Conservation (phyloP, 345 rosid genomes). For the Camelina sativa region DNA sequence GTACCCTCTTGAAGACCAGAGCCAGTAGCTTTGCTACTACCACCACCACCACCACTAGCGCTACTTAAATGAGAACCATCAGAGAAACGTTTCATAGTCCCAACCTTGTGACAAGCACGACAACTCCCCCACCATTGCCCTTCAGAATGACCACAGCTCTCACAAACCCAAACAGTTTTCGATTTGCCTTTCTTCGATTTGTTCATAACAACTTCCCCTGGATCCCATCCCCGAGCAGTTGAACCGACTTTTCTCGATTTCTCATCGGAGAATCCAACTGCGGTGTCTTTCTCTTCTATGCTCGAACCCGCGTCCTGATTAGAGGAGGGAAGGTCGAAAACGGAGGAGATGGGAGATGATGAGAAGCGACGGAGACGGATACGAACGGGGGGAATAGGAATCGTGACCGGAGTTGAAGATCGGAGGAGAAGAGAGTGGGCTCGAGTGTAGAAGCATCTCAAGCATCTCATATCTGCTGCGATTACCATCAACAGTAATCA, state of each 20-base stretch:
- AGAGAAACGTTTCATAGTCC: slow-evolving; percentile 62
- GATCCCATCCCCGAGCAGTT: slow-evolving; percentile 25
- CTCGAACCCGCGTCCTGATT: slow-evolving; percentile 32
- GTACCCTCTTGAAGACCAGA: slow-evolving; percentile 49
- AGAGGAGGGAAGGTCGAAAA: slow-evolving; percentile 33
- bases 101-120: slow-evolving; percentile 55
- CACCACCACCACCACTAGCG: slow-evolving; percentile 39
- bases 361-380: slow-evolving; percentile 24
- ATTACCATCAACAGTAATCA: neutral
- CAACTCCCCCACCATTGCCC: slow-evolving; percentile 98
- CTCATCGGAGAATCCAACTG: slow-evolving; percentile 13
- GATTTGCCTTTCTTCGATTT: slow-evolving; percentile 57
- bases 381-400: neutral
- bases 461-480: slow-evolving; percentile 35
- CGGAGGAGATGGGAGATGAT: slow-evolving; percentile 43
- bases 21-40: slow-evolving; percentile 46
- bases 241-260: slow-evolving; percentile 24
- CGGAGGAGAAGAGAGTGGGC: slow-evolving; percentile 36
- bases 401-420: slow-evolving; percentile 1
- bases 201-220: slow-evolving; percentile 41
- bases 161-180: slow-evolving; percentile 66
- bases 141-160: slow-evolving; percentile 66
- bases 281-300: slow-evolving; percentile 9
- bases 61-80: slow-evolving; percentile 38
- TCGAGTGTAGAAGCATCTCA: slow-evolving; percentile 36